Evolutionary conservation across 495 filamentous ascomycete species (phyloP).

Genomic region (Aspergillus haitiensis): DNA sequence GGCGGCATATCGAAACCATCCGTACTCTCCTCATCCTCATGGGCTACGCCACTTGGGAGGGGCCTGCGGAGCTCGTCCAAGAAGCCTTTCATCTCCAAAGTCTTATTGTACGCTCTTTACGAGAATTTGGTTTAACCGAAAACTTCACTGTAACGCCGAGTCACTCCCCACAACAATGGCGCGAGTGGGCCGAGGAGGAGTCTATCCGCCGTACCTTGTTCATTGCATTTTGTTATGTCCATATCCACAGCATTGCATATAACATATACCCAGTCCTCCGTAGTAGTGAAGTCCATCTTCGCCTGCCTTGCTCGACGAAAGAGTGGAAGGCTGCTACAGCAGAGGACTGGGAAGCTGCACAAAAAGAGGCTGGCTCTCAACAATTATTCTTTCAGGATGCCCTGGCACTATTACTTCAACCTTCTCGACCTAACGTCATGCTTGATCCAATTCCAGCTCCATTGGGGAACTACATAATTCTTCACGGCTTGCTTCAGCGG

Average conservation of each 20-base stretch:
- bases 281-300: slow-evolving; percentile 42
- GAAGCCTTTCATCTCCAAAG: slow-evolving; percentile 39
- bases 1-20: slow-evolving; percentile 34
- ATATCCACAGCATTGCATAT: slow-evolving; percentile 43
- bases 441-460: slow-evolving; percentile 40
- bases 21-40: slow-evolving; percentile 39
- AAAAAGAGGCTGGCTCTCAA: slow-evolving; percentile 33
- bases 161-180: slow-evolving; percentile 35
- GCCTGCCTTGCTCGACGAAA: slow-evolving; percentile 40
- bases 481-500: slow-evolving; percentile 43
- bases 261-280: slow-evolving; percentile 42
- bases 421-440: slow-evolving; percentile 31
- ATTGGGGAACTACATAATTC: slow-evolving; percentile 42
- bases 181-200: slow-evolving; percentile 43
- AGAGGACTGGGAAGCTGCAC: slow-evolving; percentile 37
- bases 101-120: slow-evolving; percentile 36
- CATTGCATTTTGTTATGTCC: slow-evolving; percentile 43
- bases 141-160: slow-evolving; percentile 21
- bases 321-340: slow-evolving; percentile 39
- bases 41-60: slow-evolving; percentile 44
- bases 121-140: slow-evolving; percentile 34
- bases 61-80: slow-evolving; percentile 37
- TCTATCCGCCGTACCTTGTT: slow-evolving; percentile 39
- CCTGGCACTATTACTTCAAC: slow-evolving; percentile 38
- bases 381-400: slow-evolving; percentile 44